A percentile compares a stretch with the other conserved stretches of the same genome.
Evolutionary conservation across 257 asterid species (phyloP).

Genomic region (Ocimum tenuiflorum): DNA sequence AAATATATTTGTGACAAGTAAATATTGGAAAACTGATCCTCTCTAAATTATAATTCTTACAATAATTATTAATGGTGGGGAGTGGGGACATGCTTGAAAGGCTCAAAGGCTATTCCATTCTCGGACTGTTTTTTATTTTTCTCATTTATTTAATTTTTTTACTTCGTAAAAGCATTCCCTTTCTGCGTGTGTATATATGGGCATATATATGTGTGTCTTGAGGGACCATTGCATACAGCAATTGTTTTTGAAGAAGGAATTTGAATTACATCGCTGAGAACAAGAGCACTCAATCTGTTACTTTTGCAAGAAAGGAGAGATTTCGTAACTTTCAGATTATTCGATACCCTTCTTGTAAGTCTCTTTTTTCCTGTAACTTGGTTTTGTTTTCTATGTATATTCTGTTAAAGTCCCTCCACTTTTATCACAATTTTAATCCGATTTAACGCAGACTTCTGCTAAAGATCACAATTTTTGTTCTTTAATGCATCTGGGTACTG

Average conservation of each 20-base stretch:
- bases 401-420: conserved; percentile 32
- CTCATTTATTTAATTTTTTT: conserved; percentile 1
- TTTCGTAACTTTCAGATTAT: conserved; percentile 83
- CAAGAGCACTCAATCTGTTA: conserved; percentile 60
- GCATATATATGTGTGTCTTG: neutral
- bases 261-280: conserved; percentile 35
- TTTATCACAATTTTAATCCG: conserved; percentile 17
- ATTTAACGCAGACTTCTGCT: conserved; percentile 11
- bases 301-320: conserved; percentile 38
- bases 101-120: conserved; percentile 26
- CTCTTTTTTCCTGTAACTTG: conserved; percentile 31
- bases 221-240: conserved; percentile 4
- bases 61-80: conserved; percentile 33
- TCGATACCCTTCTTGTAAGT: conserved; percentile 93
- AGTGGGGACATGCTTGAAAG: conserved; percentile 49
- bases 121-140: conserved; percentile 10
- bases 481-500: conserved; percentile 31
- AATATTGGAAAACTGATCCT: neutral
- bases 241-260: conserved; percentile 24
- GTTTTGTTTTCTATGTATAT: conserved; percentile 33
- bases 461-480: conserved; percentile 31
- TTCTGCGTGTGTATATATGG: neutral
- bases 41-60: neutral
- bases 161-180: conserved; percentile 17
- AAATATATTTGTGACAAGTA: no score